Percentiles rank a stretch among this genome's conserved stretches.
These are phyloP conservation scores for Microstegium vimineum DNA, from an alignment of 176 grass and related monocot genomes.

Conservation along the genomic window DNA sequence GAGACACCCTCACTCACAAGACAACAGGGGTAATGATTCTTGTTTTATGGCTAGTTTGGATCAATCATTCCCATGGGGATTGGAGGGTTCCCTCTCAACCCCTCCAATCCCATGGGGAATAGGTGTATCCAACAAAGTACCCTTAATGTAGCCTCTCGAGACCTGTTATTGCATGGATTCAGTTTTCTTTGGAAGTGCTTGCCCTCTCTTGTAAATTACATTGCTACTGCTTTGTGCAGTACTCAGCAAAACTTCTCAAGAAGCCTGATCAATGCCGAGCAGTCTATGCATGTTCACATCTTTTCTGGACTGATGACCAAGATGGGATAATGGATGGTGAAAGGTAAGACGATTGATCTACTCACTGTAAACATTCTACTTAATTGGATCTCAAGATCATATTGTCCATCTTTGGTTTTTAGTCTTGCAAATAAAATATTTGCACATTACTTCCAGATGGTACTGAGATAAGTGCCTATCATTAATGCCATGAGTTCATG, in stretches of 20 bases:
- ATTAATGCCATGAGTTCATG: background rate
- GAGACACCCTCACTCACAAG: constrained; percentile 96
- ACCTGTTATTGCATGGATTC: background rate
- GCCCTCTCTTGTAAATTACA: constrained; percentile 5
- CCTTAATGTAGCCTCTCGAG: background rate
- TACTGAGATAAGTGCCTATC: constrained; percentile 11
- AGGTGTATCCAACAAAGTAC: too few relatives aligned
- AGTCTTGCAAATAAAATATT: background rate
- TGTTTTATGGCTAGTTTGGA: background rate
- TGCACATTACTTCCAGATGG: background rate
- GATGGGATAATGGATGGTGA: constrained; percentile 98
- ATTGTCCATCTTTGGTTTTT: background rate
- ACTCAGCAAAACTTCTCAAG: constrained; percentile 98
- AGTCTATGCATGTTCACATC: constrained; percentile 98
- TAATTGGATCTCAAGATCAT: background rate
- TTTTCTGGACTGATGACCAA: constrained; percentile 98
- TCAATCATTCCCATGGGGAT: too few relatives aligned
- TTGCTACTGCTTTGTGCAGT: constrained; percentile 48
- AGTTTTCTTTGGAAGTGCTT: background rate
- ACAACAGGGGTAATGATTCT: constrained; percentile 81
- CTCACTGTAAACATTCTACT: background rate
- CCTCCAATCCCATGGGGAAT: too few relatives aligned
- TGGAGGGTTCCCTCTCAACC: too few relatives aligned
- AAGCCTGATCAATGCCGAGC: constrained; percentile 97
- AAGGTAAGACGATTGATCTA: constrained; percentile 53